phyloP scores from a whole-genome alignment of 2,329 filamentous ascomycete species.

The Pleomassaria siparia region DNA sequence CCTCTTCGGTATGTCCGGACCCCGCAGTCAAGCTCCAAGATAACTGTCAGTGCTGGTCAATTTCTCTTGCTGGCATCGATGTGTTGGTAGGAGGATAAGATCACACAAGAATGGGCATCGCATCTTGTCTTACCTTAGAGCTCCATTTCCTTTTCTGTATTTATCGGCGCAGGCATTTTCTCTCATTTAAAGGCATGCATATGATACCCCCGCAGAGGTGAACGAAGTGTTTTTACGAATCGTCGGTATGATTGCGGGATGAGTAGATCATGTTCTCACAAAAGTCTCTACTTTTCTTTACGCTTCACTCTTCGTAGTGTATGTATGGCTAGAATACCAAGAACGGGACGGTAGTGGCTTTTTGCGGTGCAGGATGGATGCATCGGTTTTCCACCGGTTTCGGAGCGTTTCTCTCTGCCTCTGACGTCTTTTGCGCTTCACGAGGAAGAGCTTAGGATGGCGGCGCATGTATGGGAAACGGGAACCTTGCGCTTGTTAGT shows the following conservation, averaged over 20 bases:
- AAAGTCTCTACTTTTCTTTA: not conserved
- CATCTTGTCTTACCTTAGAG: no score
- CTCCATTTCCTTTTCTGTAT: not conserved
- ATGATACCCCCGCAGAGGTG: not conserved
- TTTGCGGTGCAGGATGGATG: no score
- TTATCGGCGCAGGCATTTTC: not conserved
- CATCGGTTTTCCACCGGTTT: no score
- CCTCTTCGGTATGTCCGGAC: conserved; percentile 54
- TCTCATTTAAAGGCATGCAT: not conserved
- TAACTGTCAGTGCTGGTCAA: not conserved
- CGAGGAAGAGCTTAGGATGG: no score
- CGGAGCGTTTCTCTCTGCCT: no score
- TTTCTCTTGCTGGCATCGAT: no score
- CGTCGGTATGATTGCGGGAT: not conserved
- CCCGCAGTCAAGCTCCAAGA: not conserved
- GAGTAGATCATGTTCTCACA: not conserved
- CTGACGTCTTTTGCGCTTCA: no score
- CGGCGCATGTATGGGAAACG: no score
- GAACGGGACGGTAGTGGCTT: no score
- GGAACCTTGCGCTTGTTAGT: no score
- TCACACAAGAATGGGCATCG: no score
- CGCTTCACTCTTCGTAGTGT: not conserved
- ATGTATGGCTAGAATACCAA: not conserved
- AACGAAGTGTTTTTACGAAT: not conserved
- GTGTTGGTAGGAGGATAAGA: no score